Conservation (phyloP, 192 early-diverging fungal genomes). For the Lobosporangium transversale region DNA sequence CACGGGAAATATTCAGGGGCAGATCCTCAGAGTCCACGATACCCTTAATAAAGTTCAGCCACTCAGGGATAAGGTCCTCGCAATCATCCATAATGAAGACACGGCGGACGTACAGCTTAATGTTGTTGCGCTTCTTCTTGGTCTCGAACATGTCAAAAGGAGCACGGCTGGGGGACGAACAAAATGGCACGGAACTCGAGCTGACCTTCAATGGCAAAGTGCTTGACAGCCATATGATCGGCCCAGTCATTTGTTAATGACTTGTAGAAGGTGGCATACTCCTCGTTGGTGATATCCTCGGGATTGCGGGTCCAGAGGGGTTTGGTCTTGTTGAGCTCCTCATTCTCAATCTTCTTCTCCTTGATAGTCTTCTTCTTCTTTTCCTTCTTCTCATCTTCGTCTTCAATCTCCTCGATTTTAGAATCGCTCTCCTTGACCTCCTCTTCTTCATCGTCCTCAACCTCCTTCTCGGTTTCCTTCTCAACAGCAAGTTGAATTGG, state of each 20-base stretch:
- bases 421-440: conserved; percentile 54
- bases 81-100: conserved; percentile 99
- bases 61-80: conserved; percentile 99
- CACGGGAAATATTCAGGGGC: conserved; percentile 99
- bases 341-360: conserved; percentile 82
- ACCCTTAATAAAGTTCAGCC: conserved; percentile 99
- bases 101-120: conserved; percentile 99
- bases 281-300: conserved; percentile 94
- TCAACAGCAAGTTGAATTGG: conserved; percentile 94
- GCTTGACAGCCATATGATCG: conserved; percentile 96
- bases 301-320: conserved; percentile 99
- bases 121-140: conserved; percentile 99
- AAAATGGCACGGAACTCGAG: conserved; percentile 99
- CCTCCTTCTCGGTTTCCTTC: conserved; percentile 98
- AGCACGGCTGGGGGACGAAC: conserved; percentile 94
- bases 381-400: conserved; percentile 39
- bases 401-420: conserved; percentile 26
- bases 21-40: conserved; percentile 99
- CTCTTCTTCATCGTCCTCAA: conserved; percentile 88
- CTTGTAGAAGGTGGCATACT: conserved; percentile 99
- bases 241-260: conserved; percentile 99
- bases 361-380: conserved; percentile 85
- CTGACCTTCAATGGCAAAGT: conserved; percentile 99
- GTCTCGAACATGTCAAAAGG: conserved; percentile 98
- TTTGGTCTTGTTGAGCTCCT: conserved; percentile 99